Evolutionary conservation across 441 rosid genomes (phyloP), one percentile per base, ranked within the genome.

Genomic region (Bocquillonia castaneifolia): DNA sequence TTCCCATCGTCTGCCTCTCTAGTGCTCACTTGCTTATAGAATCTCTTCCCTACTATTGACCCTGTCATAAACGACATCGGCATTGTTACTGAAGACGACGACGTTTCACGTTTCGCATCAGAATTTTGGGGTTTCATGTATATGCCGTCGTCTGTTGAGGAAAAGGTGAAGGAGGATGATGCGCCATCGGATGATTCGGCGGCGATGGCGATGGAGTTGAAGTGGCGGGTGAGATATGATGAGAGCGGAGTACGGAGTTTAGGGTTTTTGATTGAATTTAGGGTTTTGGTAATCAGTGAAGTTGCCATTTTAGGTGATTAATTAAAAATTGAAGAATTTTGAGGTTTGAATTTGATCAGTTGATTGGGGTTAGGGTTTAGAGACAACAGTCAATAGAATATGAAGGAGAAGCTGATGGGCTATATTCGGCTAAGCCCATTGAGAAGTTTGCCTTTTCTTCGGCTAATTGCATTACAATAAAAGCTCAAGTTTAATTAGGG

Each of bases 41-140:
- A 92, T 48, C 92, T 78, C 86, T 80, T 92, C 42, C 97, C 99
- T 15, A 89, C 93, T 10, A 88, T 82, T 69, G 99, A 90, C 31
- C 98, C 97, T 25, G 98, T 87, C 97, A 92, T 88, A 58, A 83
- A 95, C 39, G 99, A 82, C 77, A 83, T 75, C 22, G 97, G 97
- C 98, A 92, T 90, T 71, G 97, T 74, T 75, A 89, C 99, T 34
- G 86, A 78, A n/a, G 87, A 72, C 12, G 83, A 66, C 8, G 81
- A 50, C 48, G 70, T 56, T 0, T 82, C 86, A 15, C 54, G 56
- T 1, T 58, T 82, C 67, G 72, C 47, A n/a, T 64, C 69, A 5
- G 81, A 61, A 66, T 59, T 79, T 20, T 67, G 63, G 18, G 79
- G 77, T 80, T 82, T 90, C 47, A 88, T 40, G 44, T 69, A 57